Conservation (phyloP, 2,329 filamentous ascomycete species). For the Rhinocladiella mackenziei region DNA sequence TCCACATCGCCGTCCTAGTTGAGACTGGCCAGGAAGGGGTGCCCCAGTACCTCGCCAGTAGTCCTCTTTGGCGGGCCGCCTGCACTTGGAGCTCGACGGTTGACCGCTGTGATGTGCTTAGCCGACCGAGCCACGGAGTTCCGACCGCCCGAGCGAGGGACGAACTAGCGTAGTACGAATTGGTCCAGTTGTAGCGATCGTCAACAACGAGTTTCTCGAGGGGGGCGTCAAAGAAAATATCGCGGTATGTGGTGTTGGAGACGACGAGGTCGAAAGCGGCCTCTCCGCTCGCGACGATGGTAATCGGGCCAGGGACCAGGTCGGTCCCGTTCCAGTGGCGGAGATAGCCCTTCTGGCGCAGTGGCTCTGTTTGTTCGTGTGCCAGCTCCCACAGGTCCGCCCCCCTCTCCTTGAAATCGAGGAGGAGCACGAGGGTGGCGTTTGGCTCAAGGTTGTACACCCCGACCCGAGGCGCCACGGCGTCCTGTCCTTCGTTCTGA, state of each 20-base stretch:
- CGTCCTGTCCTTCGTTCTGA: too few species aligned
- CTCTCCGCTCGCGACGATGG: conserved; percentile 52
- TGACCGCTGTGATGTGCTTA: conserved; percentile 42
- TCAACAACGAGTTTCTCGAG: too few species aligned
- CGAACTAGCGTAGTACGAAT: conserved; percentile 56
- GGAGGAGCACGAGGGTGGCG: conserved; percentile 49
- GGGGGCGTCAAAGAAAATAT: conserved; percentile 55
- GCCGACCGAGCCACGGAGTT: conserved; percentile 34
- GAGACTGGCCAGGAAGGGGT: conserved; percentile 54
- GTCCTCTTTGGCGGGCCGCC: conserved; percentile 48
- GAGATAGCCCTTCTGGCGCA: conserved; percentile 49
- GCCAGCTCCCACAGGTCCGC: conserved; percentile 37
- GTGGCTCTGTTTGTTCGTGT: conserved; percentile 40
- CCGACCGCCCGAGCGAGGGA: conserved; percentile 47
- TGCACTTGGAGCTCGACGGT: conserved; percentile 50
- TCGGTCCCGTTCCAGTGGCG: conserved; percentile 48
- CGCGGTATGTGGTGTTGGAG: conserved; percentile 46
- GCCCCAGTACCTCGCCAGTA: conserved; percentile 57
- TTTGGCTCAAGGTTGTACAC: conserved; percentile 49
- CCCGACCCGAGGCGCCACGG: conserved; percentile 38
- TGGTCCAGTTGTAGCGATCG: conserved; percentile 48
- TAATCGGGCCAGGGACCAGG: conserved; percentile 42
- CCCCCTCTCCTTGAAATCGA: conserved; percentile 48
- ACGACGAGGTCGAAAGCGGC: conserved; percentile 47
- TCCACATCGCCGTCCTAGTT: conserved; percentile 53